Evolutionary conservation across 257 asterid genomes (phyloP).

Genomic region (Coffea canephora): DNA sequence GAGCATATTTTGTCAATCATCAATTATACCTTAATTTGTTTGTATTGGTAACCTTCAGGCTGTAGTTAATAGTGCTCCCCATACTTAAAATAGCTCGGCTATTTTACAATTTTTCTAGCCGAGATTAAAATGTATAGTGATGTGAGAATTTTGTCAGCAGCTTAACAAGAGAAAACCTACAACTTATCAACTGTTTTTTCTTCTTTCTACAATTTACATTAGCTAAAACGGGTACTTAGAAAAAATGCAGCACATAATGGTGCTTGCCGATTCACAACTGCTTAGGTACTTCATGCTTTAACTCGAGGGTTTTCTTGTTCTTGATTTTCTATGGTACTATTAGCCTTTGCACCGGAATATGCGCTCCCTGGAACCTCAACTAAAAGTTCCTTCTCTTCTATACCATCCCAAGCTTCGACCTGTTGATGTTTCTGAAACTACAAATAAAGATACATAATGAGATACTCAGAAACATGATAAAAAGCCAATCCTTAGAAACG

Average conservation of each 20-base stretch:
- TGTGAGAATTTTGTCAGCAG: background rate
- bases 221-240: background rate
- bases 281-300: background rate
- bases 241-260: background rate
- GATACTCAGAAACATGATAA: background rate
- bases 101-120: background rate
- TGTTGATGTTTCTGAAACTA: slow-evolving; percentile 35
- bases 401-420: slow-evolving; percentile 22
- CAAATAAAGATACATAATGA: background rate
- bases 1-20: no score
- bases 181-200: background rate
- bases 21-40: no score
- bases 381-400: slow-evolving; percentile 54
- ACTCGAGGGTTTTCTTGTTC: background rate
- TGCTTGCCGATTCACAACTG: background rate
- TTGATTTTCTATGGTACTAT: background rate
- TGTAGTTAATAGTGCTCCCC: no score
- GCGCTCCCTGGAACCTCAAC: slow-evolving; percentile 93
- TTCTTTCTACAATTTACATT: background rate
- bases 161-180: background rate
- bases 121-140: background rate
- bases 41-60: no score
- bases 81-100: background rate
- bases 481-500: background rate
- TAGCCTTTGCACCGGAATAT: slow-evolving; percentile 49